phyloP scores from a whole-genome alignment of 805 yeast species.

The Lipomyces anomalus region DNA sequence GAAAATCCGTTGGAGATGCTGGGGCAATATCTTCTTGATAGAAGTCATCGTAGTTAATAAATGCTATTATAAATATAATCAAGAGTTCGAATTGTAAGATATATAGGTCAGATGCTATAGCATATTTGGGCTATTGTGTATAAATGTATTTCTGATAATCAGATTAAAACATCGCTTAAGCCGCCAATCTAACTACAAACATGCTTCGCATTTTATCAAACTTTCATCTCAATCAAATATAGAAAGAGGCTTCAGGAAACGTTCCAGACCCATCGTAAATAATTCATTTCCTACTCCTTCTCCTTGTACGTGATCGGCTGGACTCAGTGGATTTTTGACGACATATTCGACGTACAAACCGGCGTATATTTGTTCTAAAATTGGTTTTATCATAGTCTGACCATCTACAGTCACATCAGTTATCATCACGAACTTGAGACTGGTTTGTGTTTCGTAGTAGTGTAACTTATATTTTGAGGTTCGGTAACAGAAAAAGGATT shows the following conservation, averaged over 20 bases:
- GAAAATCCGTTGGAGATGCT: slow-evolving; percentile 25
- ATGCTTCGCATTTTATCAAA: too few relatives aligned
- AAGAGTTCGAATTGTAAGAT: too few relatives aligned
- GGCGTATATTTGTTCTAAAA: slow-evolving; percentile 54
- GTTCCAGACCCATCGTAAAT: slow-evolving; percentile 54
- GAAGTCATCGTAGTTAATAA: slow-evolving; percentile 8
- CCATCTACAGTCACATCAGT: slow-evolving; percentile 60
- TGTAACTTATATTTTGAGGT: slow-evolving; percentile 78
- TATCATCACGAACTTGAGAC: slow-evolving; percentile 66
- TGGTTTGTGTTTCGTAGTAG: slow-evolving; percentile 71
- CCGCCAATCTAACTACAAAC: too few relatives aligned
- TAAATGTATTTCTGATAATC: too few relatives aligned
- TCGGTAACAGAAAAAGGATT: slow-evolving; percentile 32
- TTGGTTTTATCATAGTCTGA: slow-evolving; percentile 38
- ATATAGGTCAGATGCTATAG: too few relatives aligned
- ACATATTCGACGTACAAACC: slow-evolving; percentile 54
- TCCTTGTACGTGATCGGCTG: slow-evolving; percentile 52
- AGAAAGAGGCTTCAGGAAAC: slow-evolving; percentile 33
- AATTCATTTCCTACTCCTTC: slow-evolving; percentile 50
- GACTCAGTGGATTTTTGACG: slow-evolving; percentile 55
- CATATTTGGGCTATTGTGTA: too few relatives aligned
- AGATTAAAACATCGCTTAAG: too few relatives aligned
- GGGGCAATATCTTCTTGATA: slow-evolving; percentile 21
- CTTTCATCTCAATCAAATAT: slow-evolving; percentile 24
- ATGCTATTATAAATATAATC: too few relatives aligned